A percentile compares a stretch with the other conserved stretches of the same genome.
Evolutionary conservation across 148 eudicot species (phyloP).

Genomic region (Talinum fruticosum): DNA sequence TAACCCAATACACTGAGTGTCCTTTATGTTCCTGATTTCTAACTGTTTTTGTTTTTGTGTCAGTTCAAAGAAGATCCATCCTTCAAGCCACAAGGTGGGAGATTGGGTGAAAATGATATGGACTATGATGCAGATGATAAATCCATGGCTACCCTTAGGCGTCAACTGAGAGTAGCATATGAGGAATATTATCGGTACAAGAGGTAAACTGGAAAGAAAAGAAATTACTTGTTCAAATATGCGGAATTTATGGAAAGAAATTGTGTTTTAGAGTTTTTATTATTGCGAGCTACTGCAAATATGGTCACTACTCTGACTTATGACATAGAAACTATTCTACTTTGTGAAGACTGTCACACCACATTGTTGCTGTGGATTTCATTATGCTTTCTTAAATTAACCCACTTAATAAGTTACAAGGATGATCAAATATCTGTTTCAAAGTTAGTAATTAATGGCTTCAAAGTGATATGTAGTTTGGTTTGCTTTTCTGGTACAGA

Average conservation of each 20-base stretch:
- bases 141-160: constrained; percentile 93
- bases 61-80: constrained; percentile 86
- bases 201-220: constrained; percentile 40
- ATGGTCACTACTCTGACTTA: background rate
- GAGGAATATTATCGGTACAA: constrained; percentile 85
- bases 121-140: constrained; percentile 95
- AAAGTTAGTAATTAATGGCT: background rate
- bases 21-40: constrained; percentile 4
- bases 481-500: background rate
- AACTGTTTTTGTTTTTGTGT: background rate
- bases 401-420: background rate
- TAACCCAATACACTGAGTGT: background rate
- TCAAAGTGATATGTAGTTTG: background rate
- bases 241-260: background rate
- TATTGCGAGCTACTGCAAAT: background rate
- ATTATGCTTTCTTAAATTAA: background rate
- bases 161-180: constrained; percentile 74
- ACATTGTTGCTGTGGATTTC: background rate
- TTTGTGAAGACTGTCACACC: background rate
- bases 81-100: constrained; percentile 94
- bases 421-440: background rate
- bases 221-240: background rate
- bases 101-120: constrained; percentile 90
- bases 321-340: background rate
- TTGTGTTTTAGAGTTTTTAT: background rate